Conservation (phyloP, 768 basidiomycete species). For the Xerocomellus amylosporus region DNA sequence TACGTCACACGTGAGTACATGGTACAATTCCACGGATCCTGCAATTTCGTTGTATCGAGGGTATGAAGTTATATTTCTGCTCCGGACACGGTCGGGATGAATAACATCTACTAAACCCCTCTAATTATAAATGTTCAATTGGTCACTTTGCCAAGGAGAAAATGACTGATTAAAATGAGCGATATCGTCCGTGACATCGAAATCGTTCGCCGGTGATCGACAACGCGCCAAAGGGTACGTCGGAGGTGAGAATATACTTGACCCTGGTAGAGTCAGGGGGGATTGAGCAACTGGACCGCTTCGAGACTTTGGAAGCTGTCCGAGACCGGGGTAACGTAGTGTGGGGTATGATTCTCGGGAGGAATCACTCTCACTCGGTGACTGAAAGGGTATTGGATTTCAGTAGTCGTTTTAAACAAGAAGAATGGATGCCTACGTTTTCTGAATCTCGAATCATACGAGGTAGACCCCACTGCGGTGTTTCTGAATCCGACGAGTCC, state of each 20-base stretch:
- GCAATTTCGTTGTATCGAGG: too few relatives aligned
- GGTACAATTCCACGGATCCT: too few relatives aligned
- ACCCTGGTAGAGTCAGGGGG: not conserved
- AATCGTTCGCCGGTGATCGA: not conserved
- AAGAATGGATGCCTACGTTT: constrained; percentile 24
- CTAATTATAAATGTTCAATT: not conserved
- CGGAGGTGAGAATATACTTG: not conserved
- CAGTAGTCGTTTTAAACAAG: not conserved
- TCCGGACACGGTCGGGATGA: not conserved
- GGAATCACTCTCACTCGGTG: constrained; percentile 25
- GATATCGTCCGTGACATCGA: not conserved
- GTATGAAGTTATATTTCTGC: not conserved
- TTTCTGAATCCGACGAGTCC: constrained; percentile 23
- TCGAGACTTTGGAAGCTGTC: not conserved
- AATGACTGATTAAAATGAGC: constrained; percentile 1
- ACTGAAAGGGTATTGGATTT: constrained; percentile 19
- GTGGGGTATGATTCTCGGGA: not conserved
- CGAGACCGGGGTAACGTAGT: not conserved
- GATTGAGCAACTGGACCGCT: not conserved
- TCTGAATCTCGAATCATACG: constrained; percentile 25
- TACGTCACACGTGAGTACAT: not conserved
- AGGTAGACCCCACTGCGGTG: constrained; percentile 21
- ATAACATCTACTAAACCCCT: not conserved
- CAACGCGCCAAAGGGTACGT: not conserved
- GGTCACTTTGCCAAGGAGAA: not conserved